Evolutionary conservation across 352 stramenopile species (phyloP).

Genomic region (Thraustochytrium striatum): DNA sequence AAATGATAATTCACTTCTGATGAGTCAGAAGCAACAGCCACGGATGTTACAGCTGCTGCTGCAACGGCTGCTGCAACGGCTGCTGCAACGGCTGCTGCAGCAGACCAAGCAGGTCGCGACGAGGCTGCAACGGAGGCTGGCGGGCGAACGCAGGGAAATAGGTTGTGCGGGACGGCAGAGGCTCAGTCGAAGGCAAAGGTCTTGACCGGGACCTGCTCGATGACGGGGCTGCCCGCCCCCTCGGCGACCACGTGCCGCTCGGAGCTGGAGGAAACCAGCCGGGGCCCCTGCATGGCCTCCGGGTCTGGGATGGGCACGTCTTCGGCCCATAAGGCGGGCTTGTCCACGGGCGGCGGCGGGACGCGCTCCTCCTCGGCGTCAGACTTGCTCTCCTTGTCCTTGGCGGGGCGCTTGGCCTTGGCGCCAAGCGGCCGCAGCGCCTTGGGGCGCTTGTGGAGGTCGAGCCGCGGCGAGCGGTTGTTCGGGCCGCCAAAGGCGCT

Average conservation of each 20-base stretch:
- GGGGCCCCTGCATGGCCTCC: too few species aligned
- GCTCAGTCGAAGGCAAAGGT: conserved; percentile 15
- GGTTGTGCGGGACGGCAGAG: neutral
- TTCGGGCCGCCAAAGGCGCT: neutral
- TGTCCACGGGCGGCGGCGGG: neutral
- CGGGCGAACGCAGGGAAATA: too few species aligned
- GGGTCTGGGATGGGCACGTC: too few species aligned
- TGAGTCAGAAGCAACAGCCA: too few species aligned
- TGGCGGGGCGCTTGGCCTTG: neutral
- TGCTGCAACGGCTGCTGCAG: too few species aligned
- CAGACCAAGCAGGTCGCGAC: too few species aligned
- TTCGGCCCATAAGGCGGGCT: neutral
- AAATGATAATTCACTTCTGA: too few species aligned
- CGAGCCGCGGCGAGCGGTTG: neutral
- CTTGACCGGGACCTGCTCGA: conserved; percentile 34
- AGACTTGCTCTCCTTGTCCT: neutral
- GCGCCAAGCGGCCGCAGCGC: neutral
- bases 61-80: too few species aligned
- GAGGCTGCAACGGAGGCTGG: too few species aligned
- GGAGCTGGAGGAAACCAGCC: neutral
- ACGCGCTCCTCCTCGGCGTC: neutral
- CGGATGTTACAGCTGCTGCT: too few species aligned
- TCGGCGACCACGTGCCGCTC: neutral
- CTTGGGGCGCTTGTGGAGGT: neutral
- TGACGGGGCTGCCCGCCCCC: neutral